These are phyloP conservation scores for Claviceps capensis DNA, from an alignment of 2,329 filamentous ascomycete species.

Conservation along the genomic window DNA sequence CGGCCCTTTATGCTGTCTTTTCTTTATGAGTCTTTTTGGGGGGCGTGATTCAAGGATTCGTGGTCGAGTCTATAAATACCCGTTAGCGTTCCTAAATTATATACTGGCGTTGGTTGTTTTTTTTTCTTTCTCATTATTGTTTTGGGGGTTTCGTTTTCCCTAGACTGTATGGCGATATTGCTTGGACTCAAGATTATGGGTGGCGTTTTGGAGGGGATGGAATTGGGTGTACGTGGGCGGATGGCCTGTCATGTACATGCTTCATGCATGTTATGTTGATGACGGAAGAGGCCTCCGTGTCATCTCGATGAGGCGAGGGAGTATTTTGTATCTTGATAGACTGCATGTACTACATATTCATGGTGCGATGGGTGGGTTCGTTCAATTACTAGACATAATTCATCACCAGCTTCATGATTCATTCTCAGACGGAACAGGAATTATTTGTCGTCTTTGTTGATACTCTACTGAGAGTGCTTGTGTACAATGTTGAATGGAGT, in stretches of 20 bases:
- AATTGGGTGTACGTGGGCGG: not conserved
- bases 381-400: not conserved
- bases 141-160: not conserved
- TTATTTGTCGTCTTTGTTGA: too few species aligned
- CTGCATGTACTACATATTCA: too few species aligned
- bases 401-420: not conserved
- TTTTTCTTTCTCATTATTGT: not conserved
- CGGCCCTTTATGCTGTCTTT: not conserved
- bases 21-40: not conserved
- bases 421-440: too few species aligned
- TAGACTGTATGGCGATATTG: not conserved
- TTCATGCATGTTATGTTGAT: too few species aligned
- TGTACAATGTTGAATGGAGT: too few species aligned
- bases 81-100: not conserved
- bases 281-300: too few species aligned
- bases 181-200: not conserved
- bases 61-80: too few species aligned
- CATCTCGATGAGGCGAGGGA: too few species aligned
- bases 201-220: not conserved
- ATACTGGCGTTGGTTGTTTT: conserved; percentile 6
- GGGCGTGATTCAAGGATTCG: too few species aligned
- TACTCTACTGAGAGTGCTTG: too few species aligned
- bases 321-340: too few species aligned
- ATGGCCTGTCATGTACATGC: too few species aligned
- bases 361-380: not conserved